Conservation (phyloP, 441 rosid species). For the Flueggea neowawraea region DNA sequence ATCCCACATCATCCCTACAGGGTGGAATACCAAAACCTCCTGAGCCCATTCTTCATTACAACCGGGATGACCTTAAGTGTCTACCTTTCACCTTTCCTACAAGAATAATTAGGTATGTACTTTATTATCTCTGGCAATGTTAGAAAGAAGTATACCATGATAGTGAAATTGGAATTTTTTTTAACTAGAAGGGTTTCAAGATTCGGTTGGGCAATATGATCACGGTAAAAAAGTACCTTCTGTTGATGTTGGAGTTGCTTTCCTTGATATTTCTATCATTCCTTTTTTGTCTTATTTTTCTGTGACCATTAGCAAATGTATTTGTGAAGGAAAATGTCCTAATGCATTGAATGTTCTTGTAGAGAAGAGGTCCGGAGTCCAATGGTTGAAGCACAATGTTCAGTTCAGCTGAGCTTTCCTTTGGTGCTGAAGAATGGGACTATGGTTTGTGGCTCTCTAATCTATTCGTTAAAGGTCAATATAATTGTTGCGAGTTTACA, state of each 20-base stretch:
- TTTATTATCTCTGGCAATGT: conserved; percentile 1
- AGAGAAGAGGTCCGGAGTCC: conserved; percentile 89
- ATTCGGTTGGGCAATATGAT: too few relatives aligned
- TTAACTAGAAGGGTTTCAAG: too few relatives aligned
- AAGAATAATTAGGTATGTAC: conserved; percentile 52
- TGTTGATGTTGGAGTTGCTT: neutral
- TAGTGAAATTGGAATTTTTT: too few relatives aligned
- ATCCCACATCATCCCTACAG: conserved; percentile 29
- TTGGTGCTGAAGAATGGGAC: conserved; percentile 86
- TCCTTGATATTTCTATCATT: neutral
- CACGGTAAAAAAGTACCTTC: too few relatives aligned
- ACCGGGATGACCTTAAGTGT: conserved; percentile 86
- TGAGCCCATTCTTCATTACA: conserved; percentile 59
- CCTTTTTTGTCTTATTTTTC: too few relatives aligned
- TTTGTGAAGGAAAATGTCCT: neutral
- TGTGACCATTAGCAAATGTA: neutral
- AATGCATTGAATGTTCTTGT: conserved; percentile 24
- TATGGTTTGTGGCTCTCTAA: conserved; percentile 47
- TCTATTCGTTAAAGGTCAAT: too few relatives aligned
- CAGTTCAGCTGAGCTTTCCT: conserved; percentile 94
- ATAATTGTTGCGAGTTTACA: too few relatives aligned
- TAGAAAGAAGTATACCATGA: too few relatives aligned
- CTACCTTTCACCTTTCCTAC: conserved; percentile 84
- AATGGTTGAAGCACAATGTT: conserved; percentile 96
- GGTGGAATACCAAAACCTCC: conserved; percentile 91